These are phyloP conservation scores for Fusarium fujikuroi DNA, from an alignment of 2,329 filamentous ascomycete species.

Conservation along the genomic window DNA sequence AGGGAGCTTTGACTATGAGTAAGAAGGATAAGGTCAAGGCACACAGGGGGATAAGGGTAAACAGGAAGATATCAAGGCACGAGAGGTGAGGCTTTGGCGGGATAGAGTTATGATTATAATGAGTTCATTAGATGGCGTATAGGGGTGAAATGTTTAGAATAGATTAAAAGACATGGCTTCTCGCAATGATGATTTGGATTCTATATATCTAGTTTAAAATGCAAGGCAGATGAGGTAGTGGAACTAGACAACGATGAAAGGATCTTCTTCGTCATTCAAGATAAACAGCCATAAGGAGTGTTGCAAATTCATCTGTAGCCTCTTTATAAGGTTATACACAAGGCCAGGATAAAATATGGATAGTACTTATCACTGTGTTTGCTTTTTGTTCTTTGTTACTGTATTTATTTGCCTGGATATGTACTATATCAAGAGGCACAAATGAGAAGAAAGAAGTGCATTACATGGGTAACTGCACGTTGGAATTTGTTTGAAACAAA, in stretches of 20 bases:
- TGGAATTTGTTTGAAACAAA: background rate
- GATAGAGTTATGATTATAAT: slow-evolving; percentile 19
- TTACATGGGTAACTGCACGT: background rate
- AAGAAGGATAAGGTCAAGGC: slow-evolving; percentile 71
- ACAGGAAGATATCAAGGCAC: slow-evolving; percentile 41
- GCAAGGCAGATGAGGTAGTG: fast-evolving
- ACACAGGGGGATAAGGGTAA: slow-evolving; percentile 35
- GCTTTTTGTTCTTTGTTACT: background rate
- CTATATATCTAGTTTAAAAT: background rate
- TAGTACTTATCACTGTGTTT: background rate
- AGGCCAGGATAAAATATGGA: background rate
- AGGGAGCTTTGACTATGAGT: slow-evolving; percentile 77
- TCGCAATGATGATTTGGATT: background rate
- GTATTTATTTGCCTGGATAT: background rate
- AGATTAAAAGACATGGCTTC: slow-evolving; percentile 1
- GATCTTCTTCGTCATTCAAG: background rate
- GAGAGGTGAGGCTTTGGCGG: slow-evolving; percentile 43
- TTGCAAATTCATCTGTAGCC: background rate
- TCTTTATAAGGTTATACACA: background rate
- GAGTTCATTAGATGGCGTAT: slow-evolving; percentile 33
- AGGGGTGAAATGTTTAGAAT: background rate
- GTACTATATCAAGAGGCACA: background rate
- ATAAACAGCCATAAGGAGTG: background rate
- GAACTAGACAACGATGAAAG: background rate
- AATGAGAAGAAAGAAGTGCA: background rate